These are phyloP conservation scores for Pseudogymnoascus sp. DNA, from an alignment of 2,329 filamentous ascomycete species.

Conservation along the genomic window DNA sequence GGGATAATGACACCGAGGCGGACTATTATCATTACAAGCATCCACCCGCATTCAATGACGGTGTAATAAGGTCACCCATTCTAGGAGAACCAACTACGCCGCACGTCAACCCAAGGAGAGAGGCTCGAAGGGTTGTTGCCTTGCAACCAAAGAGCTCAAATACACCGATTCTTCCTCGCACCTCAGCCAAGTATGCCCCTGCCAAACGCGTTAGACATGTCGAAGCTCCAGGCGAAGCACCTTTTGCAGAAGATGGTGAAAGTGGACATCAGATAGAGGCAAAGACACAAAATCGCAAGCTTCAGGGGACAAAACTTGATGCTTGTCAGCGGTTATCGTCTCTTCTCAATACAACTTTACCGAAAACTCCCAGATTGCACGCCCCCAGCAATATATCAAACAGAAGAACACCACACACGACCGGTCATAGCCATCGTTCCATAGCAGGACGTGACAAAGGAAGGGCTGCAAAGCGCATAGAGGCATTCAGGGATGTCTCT, in stretches of 20 bases:
- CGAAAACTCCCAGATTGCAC: neutral
- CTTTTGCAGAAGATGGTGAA: constrained; percentile 23
- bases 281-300: neutral
- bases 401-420: neutral
- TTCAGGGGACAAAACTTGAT: neutral
- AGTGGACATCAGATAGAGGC: neutral
- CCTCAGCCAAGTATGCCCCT: constrained; percentile 13
- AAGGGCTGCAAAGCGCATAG: neutral
- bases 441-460: neutral
- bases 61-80: neutral
- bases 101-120: constrained; percentile 10
- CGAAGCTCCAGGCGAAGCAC: neutral
- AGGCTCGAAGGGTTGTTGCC: constrained; percentile 13
- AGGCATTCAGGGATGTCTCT: constrained; percentile 1
- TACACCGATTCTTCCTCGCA: constrained; percentile 21
- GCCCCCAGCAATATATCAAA: neutral
- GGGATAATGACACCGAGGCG: neutral
- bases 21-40: neutral
- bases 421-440: neutral
- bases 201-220: neutral
- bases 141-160: constrained; percentile 25
- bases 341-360: neutral
- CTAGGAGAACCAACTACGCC: constrained; percentile 2
- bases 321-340: neutral
- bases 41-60: neutral